phyloP scores from a whole-genome alignment of 768 basidiomycete species.

The Thelephora ganbajun region DNA sequence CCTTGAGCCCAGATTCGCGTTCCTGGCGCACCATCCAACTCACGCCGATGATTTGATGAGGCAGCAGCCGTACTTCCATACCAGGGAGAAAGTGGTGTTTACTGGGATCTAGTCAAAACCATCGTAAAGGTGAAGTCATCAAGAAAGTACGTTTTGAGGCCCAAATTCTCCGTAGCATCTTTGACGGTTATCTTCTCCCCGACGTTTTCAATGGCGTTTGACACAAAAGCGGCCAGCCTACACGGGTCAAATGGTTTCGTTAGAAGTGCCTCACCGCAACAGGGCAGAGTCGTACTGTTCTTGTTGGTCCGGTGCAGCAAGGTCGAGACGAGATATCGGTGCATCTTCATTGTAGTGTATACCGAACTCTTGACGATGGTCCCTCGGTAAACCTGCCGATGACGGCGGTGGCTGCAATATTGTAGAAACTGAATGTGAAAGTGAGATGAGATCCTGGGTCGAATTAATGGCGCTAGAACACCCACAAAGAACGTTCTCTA shows the following conservation, averaged over 20 bases:
- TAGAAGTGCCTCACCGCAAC: not conserved
- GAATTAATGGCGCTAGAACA: not conserved
- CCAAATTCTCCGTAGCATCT: conserved; percentile 37
- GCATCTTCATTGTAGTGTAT: conserved; percentile 38
- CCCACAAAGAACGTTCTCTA: too few species aligned
- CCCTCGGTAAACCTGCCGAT: conserved; percentile 4
- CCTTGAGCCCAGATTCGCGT: conserved; percentile 27
- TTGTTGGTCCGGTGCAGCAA: conserved; percentile 43
- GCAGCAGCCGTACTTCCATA: conserved; percentile 52
- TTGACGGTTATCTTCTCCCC: conserved; percentile 38
- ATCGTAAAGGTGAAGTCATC: not conserved
- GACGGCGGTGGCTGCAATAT: conserved; percentile 1
- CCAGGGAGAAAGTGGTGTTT: conserved; percentile 48
- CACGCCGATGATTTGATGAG: conserved; percentile 69
- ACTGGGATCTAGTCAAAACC: conserved; percentile 16
- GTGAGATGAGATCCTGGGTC: not conserved
- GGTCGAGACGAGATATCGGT: conserved; percentile 34
- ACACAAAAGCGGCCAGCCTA: conserved; percentile 53
- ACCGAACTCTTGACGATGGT: conserved; percentile 18
- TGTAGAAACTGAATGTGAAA: not conserved
- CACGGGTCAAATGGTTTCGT: conserved; percentile 1
- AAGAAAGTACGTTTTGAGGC: conserved; percentile 29
- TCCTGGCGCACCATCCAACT: conserved; percentile 68
- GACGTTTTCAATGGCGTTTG: conserved; percentile 41
- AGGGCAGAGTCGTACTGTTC: not conserved